These are phyloP conservation scores for Emericellopsis terricola DNA, from an alignment of 495 filamentous ascomycete genomes.

Conservation along the genomic window DNA sequence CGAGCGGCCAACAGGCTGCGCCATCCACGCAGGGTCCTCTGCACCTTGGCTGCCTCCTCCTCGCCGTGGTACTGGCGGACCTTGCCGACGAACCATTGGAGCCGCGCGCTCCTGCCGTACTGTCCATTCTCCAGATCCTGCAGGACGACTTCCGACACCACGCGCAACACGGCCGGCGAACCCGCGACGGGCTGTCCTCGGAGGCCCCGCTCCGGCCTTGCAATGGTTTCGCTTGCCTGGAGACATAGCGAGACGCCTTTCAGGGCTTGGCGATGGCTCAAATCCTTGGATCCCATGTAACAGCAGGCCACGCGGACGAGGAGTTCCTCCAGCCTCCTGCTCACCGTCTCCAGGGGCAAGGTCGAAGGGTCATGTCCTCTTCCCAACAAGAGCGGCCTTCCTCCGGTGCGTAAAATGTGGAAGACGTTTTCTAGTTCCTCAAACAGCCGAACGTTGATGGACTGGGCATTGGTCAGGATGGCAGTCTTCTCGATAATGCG, in stretches of 20 bases:
- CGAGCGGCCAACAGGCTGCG: no score
- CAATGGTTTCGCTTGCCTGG: slow-evolving; percentile 9
- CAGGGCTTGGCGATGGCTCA: slow-evolving; percentile 18
- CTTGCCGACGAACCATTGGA: slow-evolving; percentile 18
- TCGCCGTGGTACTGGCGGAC: slow-evolving; percentile 13
- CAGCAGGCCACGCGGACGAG: slow-evolving; percentile 12
- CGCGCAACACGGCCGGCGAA: slow-evolving; percentile 10
- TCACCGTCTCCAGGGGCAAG: slow-evolving; percentile 3
- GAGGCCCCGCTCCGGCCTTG: neutral
- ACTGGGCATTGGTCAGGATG: neutral
- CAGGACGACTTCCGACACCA: slow-evolving; percentile 18
- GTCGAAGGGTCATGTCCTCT: no score
- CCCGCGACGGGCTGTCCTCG: slow-evolving; percentile 6
- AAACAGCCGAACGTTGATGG: neutral
- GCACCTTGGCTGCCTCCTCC: slow-evolving; percentile 8
- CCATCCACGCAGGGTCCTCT: slow-evolving; percentile 10
- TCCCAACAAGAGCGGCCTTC: neutral
- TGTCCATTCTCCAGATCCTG: slow-evolving; percentile 16
- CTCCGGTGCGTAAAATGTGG: neutral
- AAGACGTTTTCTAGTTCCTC: neutral
- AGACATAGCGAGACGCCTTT: slow-evolving; percentile 19
- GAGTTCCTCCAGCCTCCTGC: slow-evolving; percentile 6
- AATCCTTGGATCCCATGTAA: slow-evolving; percentile 14
- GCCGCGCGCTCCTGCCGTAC: slow-evolving; percentile 16
- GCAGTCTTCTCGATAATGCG: neutral